Base-by-base conservation (phyloP, 306 rosid species). In the Fragaria nilgerrensis region DNA sequence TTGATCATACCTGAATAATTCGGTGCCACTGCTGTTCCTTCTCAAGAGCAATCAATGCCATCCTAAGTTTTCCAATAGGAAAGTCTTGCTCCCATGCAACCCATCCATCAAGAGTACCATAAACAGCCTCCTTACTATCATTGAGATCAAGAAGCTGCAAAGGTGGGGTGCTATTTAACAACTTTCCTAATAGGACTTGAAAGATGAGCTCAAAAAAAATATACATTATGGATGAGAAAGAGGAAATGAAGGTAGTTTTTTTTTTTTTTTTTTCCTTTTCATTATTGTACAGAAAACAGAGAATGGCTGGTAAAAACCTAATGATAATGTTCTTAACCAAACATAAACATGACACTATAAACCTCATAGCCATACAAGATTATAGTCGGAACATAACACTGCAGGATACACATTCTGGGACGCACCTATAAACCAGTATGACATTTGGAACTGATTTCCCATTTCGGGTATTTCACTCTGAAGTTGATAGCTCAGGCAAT, bases 1-100 rank as follows among this genome's bases (percentile, higher is more conserved):
- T 10, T 25, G 68, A 69, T 64, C 68, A n/a, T 77, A 88, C 94
- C 96, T 90, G 98, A 81, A 95, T 85, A 80, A 92, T 63, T 81
- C 92, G 88, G 84, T 95, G 97, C 97, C 97, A 95, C 56, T 92
- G 92, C 29, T 92, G 89, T 65, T 92, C 92, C 91, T 88, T 89
- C 86, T 95, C 95, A 71, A 95, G 97, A 73, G 61, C 55, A 82
- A 41, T 64, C 85, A 95, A 81, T 12, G 84, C 88, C 72, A 50
- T 68, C 80, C 84, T 92, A 58, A 95, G 79, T 67, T 93, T 81
- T 25, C 79, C 90, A 27, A 90, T 88, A 27, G 97, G 98, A 53
- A 92, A 95, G 34, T 79, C 84, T 61, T 88, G 86, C 81, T 92
- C 98, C 97, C 97, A 92, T 27, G 97, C 96, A 86, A 87, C 95